These are phyloP conservation scores for Lachancea sp. DNA, from an alignment of 805 yeast genomes.

Conservation along the genomic window DNA sequence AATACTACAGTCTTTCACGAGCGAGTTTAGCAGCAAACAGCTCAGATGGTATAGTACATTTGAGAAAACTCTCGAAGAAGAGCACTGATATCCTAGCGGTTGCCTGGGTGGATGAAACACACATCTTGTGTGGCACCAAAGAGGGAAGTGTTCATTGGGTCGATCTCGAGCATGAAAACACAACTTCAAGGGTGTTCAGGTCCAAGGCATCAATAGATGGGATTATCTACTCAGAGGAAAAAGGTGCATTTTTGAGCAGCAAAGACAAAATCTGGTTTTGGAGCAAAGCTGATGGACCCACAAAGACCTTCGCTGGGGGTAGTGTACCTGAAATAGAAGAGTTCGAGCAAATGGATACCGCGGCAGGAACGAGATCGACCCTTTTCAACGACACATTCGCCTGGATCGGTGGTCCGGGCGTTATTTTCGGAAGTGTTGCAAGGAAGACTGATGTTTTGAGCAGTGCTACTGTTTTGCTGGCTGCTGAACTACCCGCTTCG, in stretches of 20 bases:
- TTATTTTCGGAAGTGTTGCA: constrained; percentile 37
- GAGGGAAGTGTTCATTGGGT: constrained; percentile 21
- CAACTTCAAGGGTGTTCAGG: constrained; percentile 11
- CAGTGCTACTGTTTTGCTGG: constrained; percentile 36
- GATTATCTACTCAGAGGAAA: constrained; percentile 11
- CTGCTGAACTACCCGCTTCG: constrained; percentile 36
- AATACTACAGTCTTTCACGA: constrained; percentile 22
- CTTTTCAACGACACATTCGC: constrained; percentile 33
- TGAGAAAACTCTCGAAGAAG: constrained; percentile 20
- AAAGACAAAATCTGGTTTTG: constrained; percentile 21
- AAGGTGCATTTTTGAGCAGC: constrained; percentile 18
- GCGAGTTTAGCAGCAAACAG: constrained; percentile 2
- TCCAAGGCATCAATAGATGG: constrained; percentile 24
- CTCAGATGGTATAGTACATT: constrained; percentile 5
- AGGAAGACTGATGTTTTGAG: constrained; percentile 23
- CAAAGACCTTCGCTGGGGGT: constrained; percentile 19
- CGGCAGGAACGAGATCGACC: constrained; percentile 31
- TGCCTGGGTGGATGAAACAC: constrained; percentile 16
- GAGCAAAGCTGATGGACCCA: constrained; percentile 9
- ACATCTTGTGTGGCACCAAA: constrained; percentile 20
- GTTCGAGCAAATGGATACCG: constrained; percentile 33
- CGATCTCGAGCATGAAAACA: constrained; percentile 10
- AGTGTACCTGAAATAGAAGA: constrained; percentile 34
- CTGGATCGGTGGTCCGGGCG: constrained; percentile 44
- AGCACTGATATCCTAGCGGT: constrained; percentile 20